Conservation (phyloP, 2,329 filamentous ascomycete species). For the Cordyceps fumosorosea region DNA sequence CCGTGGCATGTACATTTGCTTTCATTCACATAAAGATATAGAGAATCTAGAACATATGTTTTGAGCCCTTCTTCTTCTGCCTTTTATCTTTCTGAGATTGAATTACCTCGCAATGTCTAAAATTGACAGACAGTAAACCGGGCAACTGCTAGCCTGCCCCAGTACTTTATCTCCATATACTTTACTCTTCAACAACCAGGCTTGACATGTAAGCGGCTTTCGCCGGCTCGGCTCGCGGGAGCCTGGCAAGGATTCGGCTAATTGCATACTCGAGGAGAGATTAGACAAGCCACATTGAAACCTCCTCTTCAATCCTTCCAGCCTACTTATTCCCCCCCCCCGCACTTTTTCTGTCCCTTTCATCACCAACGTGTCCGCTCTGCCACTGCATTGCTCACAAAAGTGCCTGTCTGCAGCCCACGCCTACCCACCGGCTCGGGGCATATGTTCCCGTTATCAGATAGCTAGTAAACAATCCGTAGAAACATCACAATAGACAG, state of each 20-base stretch:
- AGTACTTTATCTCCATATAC: neutral
- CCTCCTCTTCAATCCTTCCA: neutral
- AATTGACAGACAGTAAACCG: too few relatives aligned
- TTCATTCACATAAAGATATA: neutral
- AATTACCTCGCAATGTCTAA: too few relatives aligned
- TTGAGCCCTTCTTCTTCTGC: neutral
- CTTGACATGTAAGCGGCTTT: neutral
- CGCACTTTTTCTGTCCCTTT: neutral
- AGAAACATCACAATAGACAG: neutral
- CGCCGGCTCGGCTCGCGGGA: neutral
- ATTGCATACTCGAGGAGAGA: constrained; percentile 7
- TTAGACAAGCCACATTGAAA: neutral
- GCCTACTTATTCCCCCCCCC: neutral
- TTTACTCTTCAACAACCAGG: neutral
- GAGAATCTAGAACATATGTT: neutral
- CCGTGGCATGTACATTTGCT: neutral
- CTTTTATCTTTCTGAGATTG: too few relatives aligned
- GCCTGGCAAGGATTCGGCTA: neutral
- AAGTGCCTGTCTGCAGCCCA: neutral
- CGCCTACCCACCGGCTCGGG: neutral
- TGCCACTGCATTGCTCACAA: neutral
- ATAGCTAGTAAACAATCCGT: neutral
- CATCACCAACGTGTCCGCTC: neutral
- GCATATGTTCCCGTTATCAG: neutral
- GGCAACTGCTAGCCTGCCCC: neutral